Evolutionary conservation across 106 monocot species (phyloP).

Genomic region (Xerophyta viscosa): DNA sequence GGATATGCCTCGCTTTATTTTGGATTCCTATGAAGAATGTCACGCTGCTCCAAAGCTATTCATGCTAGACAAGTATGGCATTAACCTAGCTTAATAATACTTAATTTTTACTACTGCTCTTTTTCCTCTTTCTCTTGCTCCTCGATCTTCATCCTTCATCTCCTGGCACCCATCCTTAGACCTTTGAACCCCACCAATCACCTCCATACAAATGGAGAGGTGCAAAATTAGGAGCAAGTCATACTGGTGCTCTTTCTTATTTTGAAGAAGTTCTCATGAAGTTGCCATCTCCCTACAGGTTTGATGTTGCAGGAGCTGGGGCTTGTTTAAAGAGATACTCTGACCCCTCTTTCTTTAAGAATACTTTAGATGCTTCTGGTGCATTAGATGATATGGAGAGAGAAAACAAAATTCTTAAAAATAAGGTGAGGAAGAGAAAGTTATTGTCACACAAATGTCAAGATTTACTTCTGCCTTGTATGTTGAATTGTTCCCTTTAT

Average conservation of each 20-base stretch:
- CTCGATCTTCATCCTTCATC: no score
- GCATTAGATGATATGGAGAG: constrained; percentile 42
- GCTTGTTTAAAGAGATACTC: constrained; percentile 96
- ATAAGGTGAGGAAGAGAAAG: constrained; percentile 37
- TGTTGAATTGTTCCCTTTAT: no score
- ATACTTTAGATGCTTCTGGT: constrained; percentile 35
- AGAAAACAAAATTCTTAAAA: constrained; percentile 66
- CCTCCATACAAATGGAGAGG: no score
- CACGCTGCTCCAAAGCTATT: constrained; percentile 85
- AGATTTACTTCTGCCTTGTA: no score
- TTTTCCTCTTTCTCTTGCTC: no score
- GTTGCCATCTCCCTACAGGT: constrained; percentile 37
- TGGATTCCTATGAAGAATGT: constrained; percentile 96
- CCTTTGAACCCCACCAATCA: no score
- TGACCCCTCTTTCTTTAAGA: constrained; percentile 93
- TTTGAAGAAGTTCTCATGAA: no score
- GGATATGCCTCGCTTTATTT: constrained; percentile 94
- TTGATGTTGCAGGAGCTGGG: constrained; percentile 95
- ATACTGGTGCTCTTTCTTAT: no score
- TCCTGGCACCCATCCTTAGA: no score
- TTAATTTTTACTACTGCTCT: no score
- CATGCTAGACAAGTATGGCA: constrained; percentile 79
- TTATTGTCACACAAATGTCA: background rate
- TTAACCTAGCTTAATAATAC: no score
- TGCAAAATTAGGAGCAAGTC: no score